Evolutionary conservation across 805 yeast species (phyloP).

Genomic region (Wickerhamiella lipophila): DNA sequence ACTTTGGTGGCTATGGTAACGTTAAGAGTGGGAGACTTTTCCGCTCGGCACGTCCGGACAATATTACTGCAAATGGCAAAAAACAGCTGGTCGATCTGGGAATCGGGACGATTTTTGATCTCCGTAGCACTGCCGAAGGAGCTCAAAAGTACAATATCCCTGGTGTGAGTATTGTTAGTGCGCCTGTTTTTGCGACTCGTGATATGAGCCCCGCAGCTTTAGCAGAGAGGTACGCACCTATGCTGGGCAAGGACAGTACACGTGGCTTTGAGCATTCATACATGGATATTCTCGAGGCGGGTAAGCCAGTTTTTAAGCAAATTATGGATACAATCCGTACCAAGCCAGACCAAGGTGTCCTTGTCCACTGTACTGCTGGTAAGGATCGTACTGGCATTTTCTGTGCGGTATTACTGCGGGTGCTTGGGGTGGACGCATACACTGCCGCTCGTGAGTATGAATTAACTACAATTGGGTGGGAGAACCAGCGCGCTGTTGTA

Average conservation of each 20-base stretch:
- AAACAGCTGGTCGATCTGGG: conserved; percentile 33
- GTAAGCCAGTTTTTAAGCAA: conserved; percentile 23
- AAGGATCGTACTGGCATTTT: conserved; percentile 75
- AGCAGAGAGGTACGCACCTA: conserved; percentile 33
- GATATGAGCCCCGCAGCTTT: conserved; percentile 56
- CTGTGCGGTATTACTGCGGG: conserved; percentile 49
- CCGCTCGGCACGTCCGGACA: conserved; percentile 51
- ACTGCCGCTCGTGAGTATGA: conserved; percentile 66
- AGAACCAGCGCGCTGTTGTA: conserved; percentile 3
- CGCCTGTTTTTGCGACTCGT: conserved; percentile 42
- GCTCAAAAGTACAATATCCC: conserved; percentile 36
- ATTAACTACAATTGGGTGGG: conserved; percentile 38
- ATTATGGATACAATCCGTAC: conserved; percentile 35
- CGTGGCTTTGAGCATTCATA: conserved; percentile 51
- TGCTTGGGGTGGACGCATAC: conserved; percentile 53
- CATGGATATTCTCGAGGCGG: conserved; percentile 40
- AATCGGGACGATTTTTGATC: conserved; percentile 48
- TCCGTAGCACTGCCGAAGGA: conserved; percentile 52
- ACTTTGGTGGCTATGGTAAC: conserved; percentile 60
- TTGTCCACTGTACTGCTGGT: conserved; percentile 75
- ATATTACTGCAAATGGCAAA: conserved; percentile 42
- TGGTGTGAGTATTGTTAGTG: conserved; percentile 38
- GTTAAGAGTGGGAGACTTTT: conserved; percentile 42
- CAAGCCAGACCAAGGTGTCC: conserved; percentile 37
- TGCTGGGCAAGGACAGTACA: conserved; percentile 43